phyloP scores from a whole-genome alignment of 2,329 filamentous ascomycete species.

The Beauveria scarabaeidicola region DNA sequence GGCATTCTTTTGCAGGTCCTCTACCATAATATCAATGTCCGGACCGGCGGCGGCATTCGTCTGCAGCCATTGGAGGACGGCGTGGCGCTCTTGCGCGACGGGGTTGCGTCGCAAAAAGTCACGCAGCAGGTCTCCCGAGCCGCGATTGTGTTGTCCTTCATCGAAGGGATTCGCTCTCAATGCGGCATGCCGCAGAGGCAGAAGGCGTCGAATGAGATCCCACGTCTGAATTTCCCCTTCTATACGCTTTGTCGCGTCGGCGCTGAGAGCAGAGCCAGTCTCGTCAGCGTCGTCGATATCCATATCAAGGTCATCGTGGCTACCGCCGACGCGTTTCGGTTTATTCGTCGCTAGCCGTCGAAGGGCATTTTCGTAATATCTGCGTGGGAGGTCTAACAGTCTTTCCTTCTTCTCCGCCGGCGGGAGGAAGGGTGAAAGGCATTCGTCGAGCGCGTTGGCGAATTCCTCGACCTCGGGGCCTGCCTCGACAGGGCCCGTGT shows the following conservation, averaged over 20 bases:
- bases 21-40: slow-evolving; percentile 66
- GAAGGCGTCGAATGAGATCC: slow-evolving; percentile 70
- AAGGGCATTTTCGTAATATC: slow-evolving; percentile 50
- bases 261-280: slow-evolving; percentile 18
- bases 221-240: slow-evolving; percentile 84
- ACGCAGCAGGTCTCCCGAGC: slow-evolving; percentile 41
- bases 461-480: slow-evolving; percentile 82
- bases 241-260: slow-evolving; percentile 40
- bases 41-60: slow-evolving; percentile 61
- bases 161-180: slow-evolving; percentile 17
- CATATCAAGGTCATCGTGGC: slow-evolving; percentile 43
- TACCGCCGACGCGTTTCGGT: slow-evolving; percentile 21
- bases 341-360: slow-evolving; percentile 24
- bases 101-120: slow-evolving; percentile 68
- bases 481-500: slow-evolving; percentile 42
- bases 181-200: slow-evolving; percentile 57
- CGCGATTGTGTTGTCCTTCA: slow-evolving; percentile 20
- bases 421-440: slow-evolving; percentile 44
- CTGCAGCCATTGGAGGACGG: slow-evolving; percentile 81
- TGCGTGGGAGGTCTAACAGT: slow-evolving; percentile 52
- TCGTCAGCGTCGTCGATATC: slow-evolving; percentile 45
- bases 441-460: slow-evolving; percentile 72
- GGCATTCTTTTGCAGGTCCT: slow-evolving; percentile 65
- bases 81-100: slow-evolving; percentile 66
- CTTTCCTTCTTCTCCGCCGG: slow-evolving; percentile 51